phyloP scores from a whole-genome alignment of 805 yeast genomes.

The Babjeviella inositovora region DNA sequence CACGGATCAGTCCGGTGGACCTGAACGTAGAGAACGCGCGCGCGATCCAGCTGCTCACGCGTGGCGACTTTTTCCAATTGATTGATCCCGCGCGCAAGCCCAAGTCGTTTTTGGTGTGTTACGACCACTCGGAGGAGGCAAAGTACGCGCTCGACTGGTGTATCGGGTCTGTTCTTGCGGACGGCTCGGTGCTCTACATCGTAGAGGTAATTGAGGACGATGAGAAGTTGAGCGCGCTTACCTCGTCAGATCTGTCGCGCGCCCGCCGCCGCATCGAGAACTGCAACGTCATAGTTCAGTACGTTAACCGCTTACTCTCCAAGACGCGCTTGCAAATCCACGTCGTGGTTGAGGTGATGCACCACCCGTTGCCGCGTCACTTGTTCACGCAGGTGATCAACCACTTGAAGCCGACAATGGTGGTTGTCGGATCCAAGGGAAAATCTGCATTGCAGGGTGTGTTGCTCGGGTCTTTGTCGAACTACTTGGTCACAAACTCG shows the following conservation, averaged over 20 bases:
- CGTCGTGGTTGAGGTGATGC: slow-evolving; percentile 57
- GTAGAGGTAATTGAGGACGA: slow-evolving; percentile 40
- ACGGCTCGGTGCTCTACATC: slow-evolving; percentile 68
- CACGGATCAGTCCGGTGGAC: slow-evolving; percentile 38
- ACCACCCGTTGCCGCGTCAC: slow-evolving; percentile 63
- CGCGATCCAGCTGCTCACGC: slow-evolving; percentile 52
- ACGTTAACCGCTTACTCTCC: no score
- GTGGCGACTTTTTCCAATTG: slow-evolving; percentile 46
- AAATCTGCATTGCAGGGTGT: slow-evolving; percentile 60
- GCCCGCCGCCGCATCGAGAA: no score
- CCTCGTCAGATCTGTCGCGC: no score
- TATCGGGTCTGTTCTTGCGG: slow-evolving; percentile 69
- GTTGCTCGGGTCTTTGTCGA: slow-evolving; percentile 55
- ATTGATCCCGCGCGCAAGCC: slow-evolving; percentile 24
- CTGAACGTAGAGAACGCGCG: slow-evolving; percentile 34
- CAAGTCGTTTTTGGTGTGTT: slow-evolving; percentile 57
- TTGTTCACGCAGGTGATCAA: slow-evolving; percentile 56
- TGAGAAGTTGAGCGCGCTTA: no score
- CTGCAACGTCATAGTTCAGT: no score
- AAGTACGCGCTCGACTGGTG: slow-evolving; percentile 78
- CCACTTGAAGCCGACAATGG: slow-evolving; percentile 56
- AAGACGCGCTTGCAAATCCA: slow-evolving; percentile 60
- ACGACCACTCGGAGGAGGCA: slow-evolving; percentile 76
- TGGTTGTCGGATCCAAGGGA: slow-evolving; percentile 65
- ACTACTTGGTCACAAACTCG: slow-evolving; percentile 55